These are phyloP conservation scores for Calonectria multiphialidica DNA, from an alignment of 2,329 filamentous ascomycete genomes.

Conservation along the genomic window DNA sequence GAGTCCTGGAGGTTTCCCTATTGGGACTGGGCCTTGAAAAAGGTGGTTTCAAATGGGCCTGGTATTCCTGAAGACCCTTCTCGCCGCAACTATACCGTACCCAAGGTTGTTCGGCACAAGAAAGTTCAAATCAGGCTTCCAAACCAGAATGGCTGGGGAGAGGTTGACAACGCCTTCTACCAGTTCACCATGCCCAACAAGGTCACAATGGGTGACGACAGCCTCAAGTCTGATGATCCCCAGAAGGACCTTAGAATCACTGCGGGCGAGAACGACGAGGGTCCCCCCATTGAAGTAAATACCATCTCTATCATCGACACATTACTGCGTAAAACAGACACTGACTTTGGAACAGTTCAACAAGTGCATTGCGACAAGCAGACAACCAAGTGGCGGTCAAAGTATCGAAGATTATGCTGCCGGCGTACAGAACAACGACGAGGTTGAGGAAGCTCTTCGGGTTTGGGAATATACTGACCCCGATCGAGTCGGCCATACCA, in stretches of 20 bases:
- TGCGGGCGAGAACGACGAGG: too few relatives aligned
- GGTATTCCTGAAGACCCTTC: background rate
- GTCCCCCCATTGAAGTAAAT: too few relatives aligned
- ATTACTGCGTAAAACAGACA: too few relatives aligned
- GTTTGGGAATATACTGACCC: background rate
- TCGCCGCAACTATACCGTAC: background rate
- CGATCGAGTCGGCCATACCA: background rate
- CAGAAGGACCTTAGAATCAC: too few relatives aligned
- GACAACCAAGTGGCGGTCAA: background rate
- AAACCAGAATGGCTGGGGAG: background rate
- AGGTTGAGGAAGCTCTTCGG: background rate
- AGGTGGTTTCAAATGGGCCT: background rate
- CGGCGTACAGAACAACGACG: background rate
- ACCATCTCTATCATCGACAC: too few relatives aligned
- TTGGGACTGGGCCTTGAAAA: slow-evolving; percentile 1
- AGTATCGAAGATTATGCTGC: background rate
- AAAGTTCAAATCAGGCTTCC: background rate
- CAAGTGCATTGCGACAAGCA: background rate
- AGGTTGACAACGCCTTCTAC: background rate
- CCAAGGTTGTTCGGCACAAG: background rate
- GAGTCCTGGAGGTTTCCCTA: background rate
- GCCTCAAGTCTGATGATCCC: background rate
- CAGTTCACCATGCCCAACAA: background rate
- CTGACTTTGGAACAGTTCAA: background rate
- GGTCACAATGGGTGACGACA: background rate